Base-by-base conservation (phyloP, 2,329 filamentous ascomycete genomes). In the Gyromitra esculenta region DNA sequence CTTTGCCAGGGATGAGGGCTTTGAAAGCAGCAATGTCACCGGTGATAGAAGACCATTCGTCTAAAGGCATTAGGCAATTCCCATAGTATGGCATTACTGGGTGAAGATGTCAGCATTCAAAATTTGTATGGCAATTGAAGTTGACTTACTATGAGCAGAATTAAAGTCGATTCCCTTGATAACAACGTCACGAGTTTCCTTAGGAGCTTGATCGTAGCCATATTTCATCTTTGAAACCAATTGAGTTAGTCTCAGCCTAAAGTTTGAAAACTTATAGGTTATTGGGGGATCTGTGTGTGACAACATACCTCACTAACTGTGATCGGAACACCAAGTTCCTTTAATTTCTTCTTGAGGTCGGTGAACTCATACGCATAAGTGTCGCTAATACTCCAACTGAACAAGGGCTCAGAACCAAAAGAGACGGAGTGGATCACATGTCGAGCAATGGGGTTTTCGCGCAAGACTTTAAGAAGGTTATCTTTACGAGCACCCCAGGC, bases 21-120 rank as follows among this genome's bases (percentile, higher is more conserved):
- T 73, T 73, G 52, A 60, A 73, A 8, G 70, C 70, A 7, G 48
- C 63, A 11, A 73, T 73, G 0, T 73, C 70, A 1, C 15, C n/a
- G 39, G 31, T 50, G 9, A 73, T 73, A 5, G 70, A n/a, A 35
- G 31, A 39, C 70, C 70, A 73, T 35, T 73, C 50, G 7, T 73
- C 70, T 1, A 39, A 41, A 3, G 70, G 57, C 15, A 25, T 52
- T 7, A 59, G 35, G 37, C 70, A 73, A 39, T 73, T 73, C 7
- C 62, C 70, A n/a, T 73, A 73, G 52, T 73, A 73, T 0, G 60
- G 70, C 70, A 70, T 74, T 18, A 74, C 72, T 74, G 5, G 15
- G 5, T 4, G 13, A 4, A 31, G 9, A 7, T 37, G 39, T 60
- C 5, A 52, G 66, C 21, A 5, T 3, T 13, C 11, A n/a, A 31